phyloP scores from a whole-genome alignment of 352 stramenopile species.

The Phytopythium chamaehyphon region DNA sequence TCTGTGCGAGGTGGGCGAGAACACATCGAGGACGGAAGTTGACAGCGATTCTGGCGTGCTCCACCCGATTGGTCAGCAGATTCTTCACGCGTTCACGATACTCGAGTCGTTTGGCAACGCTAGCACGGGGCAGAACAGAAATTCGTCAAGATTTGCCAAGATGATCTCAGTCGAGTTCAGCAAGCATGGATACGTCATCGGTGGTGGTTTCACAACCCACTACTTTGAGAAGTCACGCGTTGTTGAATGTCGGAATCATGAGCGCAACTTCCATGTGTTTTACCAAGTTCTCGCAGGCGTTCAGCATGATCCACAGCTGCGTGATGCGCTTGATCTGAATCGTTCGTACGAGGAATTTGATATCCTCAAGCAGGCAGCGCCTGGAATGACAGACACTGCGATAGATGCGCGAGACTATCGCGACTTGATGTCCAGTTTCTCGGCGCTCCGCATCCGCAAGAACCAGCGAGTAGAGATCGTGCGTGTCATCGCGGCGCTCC shows the following conservation, averaged over 20 bases:
- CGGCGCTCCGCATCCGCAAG: conserved; percentile 70
- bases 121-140: conserved; percentile 49
- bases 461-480: conserved; percentile 81
- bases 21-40: conserved; percentile 25
- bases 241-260: conserved; percentile 58
- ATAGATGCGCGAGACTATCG: conserved; percentile 71
- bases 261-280: conserved; percentile 94
- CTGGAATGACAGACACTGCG: conserved; percentile 34
- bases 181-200: conserved; percentile 71
- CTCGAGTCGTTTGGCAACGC: conserved; percentile 77
- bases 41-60: conserved; percentile 49
- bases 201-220: conserved; percentile 75
- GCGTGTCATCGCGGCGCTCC: conserved; percentile 62
- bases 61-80: conserved; percentile 77
- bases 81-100: conserved; percentile 77
- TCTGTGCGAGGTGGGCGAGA: conserved; percentile 74
- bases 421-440: conserved; percentile 80
- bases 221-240: conserved; percentile 86
- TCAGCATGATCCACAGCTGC: conserved; percentile 61
- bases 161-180: conserved; percentile 84
- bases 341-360: conserved; percentile 51
- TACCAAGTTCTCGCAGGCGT: conserved; percentile 88
- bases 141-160: conserved; percentile 77
- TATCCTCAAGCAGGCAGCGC: conserved; percentile 43
- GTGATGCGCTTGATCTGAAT: conserved; percentile 67